Base-by-base conservation (phyloP, 2,329 filamentous ascomycete genomes). In the Colletotrichum musicola region DNA sequence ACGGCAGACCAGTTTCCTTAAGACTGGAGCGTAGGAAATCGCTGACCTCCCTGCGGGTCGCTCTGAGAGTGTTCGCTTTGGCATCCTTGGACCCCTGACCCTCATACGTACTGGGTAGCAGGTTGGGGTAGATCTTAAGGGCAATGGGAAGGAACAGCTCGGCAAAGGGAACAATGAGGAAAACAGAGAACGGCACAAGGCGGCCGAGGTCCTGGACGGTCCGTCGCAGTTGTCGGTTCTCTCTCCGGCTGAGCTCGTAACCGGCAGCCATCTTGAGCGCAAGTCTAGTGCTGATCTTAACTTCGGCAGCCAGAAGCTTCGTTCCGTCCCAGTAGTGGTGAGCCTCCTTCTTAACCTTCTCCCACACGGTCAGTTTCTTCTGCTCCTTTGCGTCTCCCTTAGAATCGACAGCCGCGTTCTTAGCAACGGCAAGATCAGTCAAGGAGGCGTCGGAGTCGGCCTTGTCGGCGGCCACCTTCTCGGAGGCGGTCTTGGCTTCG, bases 281-380 rank as follows among this genome's bases (percentile, higher is more conserved):
- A 73, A 99, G 84, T 71, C 92, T 92, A 70, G 92, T 93, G 80
- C 95, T 98, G 79, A 99, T 99, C 81, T 86, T 93, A 77, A 98
- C 90, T 82, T 99, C 96, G 1, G 94, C 93, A 22, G 92, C 95
- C 73, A 99, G 85, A 75, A 99, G 86, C 82, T 99, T 99, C 30
- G 94, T 98, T 69, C 96, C 96, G 81, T 99, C 96, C 95, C 96
- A 98, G 83, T 99, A 99, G 80, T 99, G 96, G 71, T 91, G 89
- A 14, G 86, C 87, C 81, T 99, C 96, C 80, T 97, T 95, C 87
- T 97, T 99, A 77, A 99, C 90, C 83, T 95, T 97, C 79, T 98
- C 93, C 81, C 90, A 92, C 1, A 98, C 57, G 0, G 95, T 97
- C 81, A 97, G 82, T 78, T 97, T 98, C 84, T 95, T 94, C 74